phyloP scores from a whole-genome alignment of 116 monocot species.

The Phalaenopsis hybrid region DNA sequence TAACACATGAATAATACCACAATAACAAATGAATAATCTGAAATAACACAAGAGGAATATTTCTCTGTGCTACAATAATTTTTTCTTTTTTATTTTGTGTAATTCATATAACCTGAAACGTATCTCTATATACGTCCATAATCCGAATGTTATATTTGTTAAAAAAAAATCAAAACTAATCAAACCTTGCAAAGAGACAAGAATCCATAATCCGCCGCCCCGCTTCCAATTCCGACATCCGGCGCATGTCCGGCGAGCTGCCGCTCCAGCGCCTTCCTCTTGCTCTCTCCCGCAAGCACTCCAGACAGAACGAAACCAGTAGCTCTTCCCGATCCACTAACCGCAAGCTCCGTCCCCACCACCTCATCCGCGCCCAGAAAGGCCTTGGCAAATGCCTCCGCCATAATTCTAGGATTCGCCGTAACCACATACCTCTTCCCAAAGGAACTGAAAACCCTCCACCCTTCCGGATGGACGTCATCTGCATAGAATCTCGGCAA shows the following conservation, averaged over 20 bases:
- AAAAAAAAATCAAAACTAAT: too few relatives aligned
- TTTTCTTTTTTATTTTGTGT: too few relatives aligned
- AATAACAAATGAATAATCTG: too few relatives aligned
- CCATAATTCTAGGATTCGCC: slow-evolving; percentile 65
- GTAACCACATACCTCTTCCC: slow-evolving; percentile 49
- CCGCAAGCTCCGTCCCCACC: slow-evolving; percentile 72
- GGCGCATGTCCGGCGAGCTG: slow-evolving; percentile 26
- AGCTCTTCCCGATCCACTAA: slow-evolving; percentile 43
- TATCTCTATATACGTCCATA: too few relatives aligned
- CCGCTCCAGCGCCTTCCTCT: slow-evolving; percentile 35
- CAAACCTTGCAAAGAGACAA: slow-evolving; percentile 73
- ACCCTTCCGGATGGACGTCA: slow-evolving; percentile 72
- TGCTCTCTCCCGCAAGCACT: slow-evolving; percentile 46
- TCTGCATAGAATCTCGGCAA: slow-evolving; percentile 74
- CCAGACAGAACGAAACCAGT: slow-evolving; percentile 67
- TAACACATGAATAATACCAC: too few relatives aligned
- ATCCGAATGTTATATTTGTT: too few relatives aligned
- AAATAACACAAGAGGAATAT: too few relatives aligned
- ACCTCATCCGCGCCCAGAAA: slow-evolving; percentile 69
- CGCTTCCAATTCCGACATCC: slow-evolving; percentile 52
- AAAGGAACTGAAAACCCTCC: slow-evolving; percentile 68
- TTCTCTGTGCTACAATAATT: too few relatives aligned
- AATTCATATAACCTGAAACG: too few relatives aligned
- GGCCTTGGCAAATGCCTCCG: slow-evolving; percentile 50
- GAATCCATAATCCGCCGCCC: slow-evolving; percentile 49